Base-by-base conservation (phyloP, 495 filamentous ascomycete species). In the Xylaria bambusicola region DNA sequence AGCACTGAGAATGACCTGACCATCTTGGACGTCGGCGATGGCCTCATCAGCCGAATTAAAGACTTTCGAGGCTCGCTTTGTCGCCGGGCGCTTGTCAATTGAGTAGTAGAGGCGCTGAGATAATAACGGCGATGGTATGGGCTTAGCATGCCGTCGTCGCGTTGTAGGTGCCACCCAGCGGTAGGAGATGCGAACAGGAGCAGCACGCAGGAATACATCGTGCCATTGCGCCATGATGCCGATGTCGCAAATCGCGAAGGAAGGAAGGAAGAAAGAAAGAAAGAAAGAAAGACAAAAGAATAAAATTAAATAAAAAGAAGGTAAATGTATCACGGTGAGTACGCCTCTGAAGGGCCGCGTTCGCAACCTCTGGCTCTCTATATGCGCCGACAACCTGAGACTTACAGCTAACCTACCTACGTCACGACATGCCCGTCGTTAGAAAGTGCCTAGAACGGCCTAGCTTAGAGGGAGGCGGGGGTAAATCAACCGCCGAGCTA, bases 11-110 rank as follows among this genome's bases (percentile, higher is more conserved):
- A 87, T 65, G 1, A 79, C 82, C 0, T 80, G 80, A 46, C 83
- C 84, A 55, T 82, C 82, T 61, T 81, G 70, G 27, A 87, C 67
- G 65, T 86, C 84, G 4, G 79, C 79, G 10, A 87, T 77, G 0
- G 84, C 84, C n/a, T 82, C 83, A 58, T 86, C 83, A 3, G 82
- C 84, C 48, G 71, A 77, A 17, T 74, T 74, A 67, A 73, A 85
- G 2, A 87, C 55, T 57, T 87, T 86, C 8, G 81, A 84, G 5
- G 58, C 73, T 6, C 72, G 73, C 6, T 78, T 63, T 2, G 68
- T 40, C 40, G 67, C 56, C n/a, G 62, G 56, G 10, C 41, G 41
- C 41, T 42, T 57, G 6, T 68, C 68, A 21, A 64, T 56, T 18
- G 68, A 66, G 20, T 71, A 71, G 24, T 9, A 60, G 13, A 61